phyloP scores from a whole-genome alignment of 495 filamentous ascomycete species.

The Aspergillus bridgeri region DNA sequence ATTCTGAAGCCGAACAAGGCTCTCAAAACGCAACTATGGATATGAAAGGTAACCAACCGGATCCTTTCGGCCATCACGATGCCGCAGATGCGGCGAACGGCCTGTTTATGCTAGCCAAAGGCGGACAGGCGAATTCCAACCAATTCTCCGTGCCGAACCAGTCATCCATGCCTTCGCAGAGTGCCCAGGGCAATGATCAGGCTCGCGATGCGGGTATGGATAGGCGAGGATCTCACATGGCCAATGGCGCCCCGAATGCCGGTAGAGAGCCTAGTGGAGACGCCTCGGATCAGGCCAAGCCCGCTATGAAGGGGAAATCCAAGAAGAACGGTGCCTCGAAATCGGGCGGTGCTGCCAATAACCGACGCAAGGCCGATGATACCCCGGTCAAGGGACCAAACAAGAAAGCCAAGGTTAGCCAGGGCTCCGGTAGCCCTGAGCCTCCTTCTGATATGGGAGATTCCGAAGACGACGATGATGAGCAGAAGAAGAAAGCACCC shows the following conservation, averaged over 20 bases:
- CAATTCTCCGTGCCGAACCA: conserved; percentile 54
- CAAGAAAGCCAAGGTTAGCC: conserved; percentile 70
- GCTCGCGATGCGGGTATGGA: conserved; percentile 23
- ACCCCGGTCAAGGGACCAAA: conserved; percentile 57
- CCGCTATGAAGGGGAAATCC: conserved; percentile 61
- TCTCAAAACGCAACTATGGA: conserved; percentile 48
- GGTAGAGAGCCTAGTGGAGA: conserved; percentile 64
- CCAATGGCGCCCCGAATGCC: conserved; percentile 30
- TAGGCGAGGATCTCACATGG: conserved; percentile 31
- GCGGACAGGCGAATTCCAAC: conserved; percentile 49
- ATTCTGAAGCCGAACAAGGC: conserved; percentile 47
- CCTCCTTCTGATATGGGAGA: conserved; percentile 53
- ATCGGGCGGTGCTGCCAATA: conserved; percentile 42
- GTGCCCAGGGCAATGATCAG: conserved; percentile 41
- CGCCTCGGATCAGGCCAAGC: conserved; percentile 63
- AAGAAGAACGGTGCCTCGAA: conserved; percentile 61
- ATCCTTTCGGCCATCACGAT: conserved; percentile 78
- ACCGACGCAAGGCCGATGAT: conserved; percentile 82
- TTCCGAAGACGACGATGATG: conserved; percentile 54
- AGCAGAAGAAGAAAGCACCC: conserved; percentile 40
- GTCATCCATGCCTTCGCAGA: conserved; percentile 30
- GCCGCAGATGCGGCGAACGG: conserved; percentile 94
- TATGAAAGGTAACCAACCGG: conserved; percentile 42
- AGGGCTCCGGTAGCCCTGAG: conserved; percentile 45
- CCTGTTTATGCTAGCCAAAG: conserved; percentile 82